Evolutionary conservation across 345 rosid species (phyloP), one percentile per base, ranked within the genome.

Genomic region (Hypericum perforatum): DNA sequence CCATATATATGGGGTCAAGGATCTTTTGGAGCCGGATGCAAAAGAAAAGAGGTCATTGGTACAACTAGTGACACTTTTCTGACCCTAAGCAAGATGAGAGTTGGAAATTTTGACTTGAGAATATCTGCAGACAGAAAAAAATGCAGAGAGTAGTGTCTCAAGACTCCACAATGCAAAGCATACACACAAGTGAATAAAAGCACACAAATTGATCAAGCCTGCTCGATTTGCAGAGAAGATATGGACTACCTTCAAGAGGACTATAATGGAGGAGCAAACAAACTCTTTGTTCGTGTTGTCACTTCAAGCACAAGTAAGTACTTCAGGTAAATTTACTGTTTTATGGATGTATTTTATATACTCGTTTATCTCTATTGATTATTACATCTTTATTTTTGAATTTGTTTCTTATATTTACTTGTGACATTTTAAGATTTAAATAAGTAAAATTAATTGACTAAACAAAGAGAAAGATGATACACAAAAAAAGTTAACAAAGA

Each of bases 141-240:
- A 0, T 76, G 82, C 40, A 58, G 0, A 45, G 8, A 5, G 0
- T 0, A 3, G 22, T 79, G 84, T 59, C 63, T 60, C 6, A 0
- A 0, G 0, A n/a, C 5, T 3, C 53, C 70, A n/a, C 3, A 29
- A 0, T 79, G 85, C 50, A 56, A 54, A 44, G 80, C 78, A 1
- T 76, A 66, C 58, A 69, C 74, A 0, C 67, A 42, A 14, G 0
- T 0, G 11, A 52, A 56, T 13, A 22, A 22, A 22, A 22, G 32
- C 32, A 1, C 32, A 22, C 32, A 22, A 22, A 22, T 1, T 22
- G 32, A 22, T 22, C 7, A 39, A 0, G 43, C 58, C 3, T 87
- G 94, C 74, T 79, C 66, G 78, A 78, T 82, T 63, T 87, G 94
- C 86, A 41, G 53, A 0, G 73, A 76, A 7, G 71, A 65, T 39